Evolutionary conservation across 371 early-diverging fungal genomes (phyloP), one percentile per base, ranked within the genome.

Genomic region (Capniomyces stellatus): DNA sequence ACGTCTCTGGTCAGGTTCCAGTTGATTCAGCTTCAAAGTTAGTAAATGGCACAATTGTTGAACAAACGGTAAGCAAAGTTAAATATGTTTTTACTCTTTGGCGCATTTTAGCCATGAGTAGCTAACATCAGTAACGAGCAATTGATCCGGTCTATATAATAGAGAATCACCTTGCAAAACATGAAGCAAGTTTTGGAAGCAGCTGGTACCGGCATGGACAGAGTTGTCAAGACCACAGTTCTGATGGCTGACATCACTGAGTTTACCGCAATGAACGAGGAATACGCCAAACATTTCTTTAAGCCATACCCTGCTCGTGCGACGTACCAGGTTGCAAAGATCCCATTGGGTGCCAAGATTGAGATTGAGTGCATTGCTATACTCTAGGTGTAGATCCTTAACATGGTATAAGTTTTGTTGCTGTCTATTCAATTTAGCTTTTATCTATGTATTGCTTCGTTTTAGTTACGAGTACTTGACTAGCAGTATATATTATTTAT

Each of bases 171-270:
- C 22, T 64, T 94, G 58, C 67, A 61, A 55, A 94, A 91, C 71
- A 59, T 92, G 48, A 58, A 65, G 52, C 79, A 78, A 10, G 81
- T 94, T 12, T 70, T 94, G 23, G 70, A 78, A 59, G 89, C 77
- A 1, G 71, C 88, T 30, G 78, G 80, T 39, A 79, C 88, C 41
- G 67, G 75, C 52, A 66, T 92, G 13, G 69, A 82, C 46, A 73
- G 81, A 46, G 84, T 89, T 15, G 78, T 89, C 69, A 93, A 92
- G 75, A 87, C 89, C 31, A 91, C 89, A 21, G 91, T 92, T 30
- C 92, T 88, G 69, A 67, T 93, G 49, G 83, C 84, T 73, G 81
- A 85, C 56, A 81, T 87, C 77, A 83, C 87, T 62, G 84, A 90
- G 63, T 93, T 89, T 68, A 75, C 62, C 10, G 73, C 75, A 13